A percentile compares a stretch with the other conserved stretches of the same genome.
Evolutionary conservation across 2,329 filamentous ascomycete genomes (phyloP).

Genomic region (Fusarium citri): DNA sequence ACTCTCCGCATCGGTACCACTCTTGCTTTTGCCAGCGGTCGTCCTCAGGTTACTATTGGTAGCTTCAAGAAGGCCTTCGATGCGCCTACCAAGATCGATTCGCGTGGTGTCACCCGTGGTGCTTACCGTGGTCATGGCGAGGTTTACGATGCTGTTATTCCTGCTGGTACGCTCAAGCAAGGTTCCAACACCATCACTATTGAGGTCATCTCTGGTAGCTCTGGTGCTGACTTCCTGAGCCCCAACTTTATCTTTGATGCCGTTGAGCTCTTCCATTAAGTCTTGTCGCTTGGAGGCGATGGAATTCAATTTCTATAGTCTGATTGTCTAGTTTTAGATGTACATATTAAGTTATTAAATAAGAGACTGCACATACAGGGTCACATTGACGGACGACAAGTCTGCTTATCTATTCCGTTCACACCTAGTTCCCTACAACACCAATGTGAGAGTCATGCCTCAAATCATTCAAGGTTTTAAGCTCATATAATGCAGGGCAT

Average conservation of each 20-base stretch:
- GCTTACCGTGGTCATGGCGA: slow-evolving; percentile 73
- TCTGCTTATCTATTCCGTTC: background rate
- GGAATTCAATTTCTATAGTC: background rate
- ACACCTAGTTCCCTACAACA: background rate
- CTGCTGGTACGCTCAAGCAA: slow-evolving; percentile 67
- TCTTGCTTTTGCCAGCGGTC: slow-evolving; percentile 68
- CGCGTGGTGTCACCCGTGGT: slow-evolving; percentile 72
- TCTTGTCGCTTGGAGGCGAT: background rate
- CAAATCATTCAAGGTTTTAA: background rate
- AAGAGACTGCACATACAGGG: slow-evolving; percentile 12
- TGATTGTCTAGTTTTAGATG: slow-evolving; percentile 9
- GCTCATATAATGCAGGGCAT: background rate
- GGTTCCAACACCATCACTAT: slow-evolving; percentile 74
- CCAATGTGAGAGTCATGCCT: background rate
- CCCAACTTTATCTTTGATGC: slow-evolving; percentile 62
- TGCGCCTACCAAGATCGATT: slow-evolving; percentile 72
- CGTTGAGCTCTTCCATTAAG: slow-evolving; percentile 45
- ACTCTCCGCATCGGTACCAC: slow-evolving; percentile 75
- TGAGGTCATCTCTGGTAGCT: slow-evolving; percentile 67
- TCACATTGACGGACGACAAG: background rate
- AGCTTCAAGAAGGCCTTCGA: slow-evolving; percentile 59
- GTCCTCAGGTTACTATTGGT: slow-evolving; percentile 69
- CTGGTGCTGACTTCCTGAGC: slow-evolving; percentile 64
- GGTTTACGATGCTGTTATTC: slow-evolving; percentile 71
- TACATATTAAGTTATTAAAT: slow-evolving; percentile 44